These are phyloP conservation scores for Neurospora sp. DNA, from an alignment of 2,329 filamentous ascomycete genomes.

Conservation along the genomic window DNA sequence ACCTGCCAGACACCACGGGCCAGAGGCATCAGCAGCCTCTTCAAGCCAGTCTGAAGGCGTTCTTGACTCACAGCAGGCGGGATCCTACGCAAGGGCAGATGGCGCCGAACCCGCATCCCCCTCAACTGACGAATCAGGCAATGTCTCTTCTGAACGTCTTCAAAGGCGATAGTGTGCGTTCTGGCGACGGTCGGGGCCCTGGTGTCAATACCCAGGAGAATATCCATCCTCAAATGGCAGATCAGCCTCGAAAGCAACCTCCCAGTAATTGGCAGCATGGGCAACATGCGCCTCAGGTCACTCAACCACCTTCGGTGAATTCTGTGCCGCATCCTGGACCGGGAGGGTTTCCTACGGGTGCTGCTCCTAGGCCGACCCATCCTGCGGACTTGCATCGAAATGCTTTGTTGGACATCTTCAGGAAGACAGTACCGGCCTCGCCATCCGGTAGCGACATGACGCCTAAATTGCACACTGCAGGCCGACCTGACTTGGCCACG, in stretches of 20 bases:
- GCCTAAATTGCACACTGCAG: slow-evolving; percentile 6
- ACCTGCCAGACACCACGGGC: slow-evolving; percentile 16
- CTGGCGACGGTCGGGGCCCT: slow-evolving; percentile 7
- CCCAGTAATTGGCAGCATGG: slow-evolving; percentile 5
- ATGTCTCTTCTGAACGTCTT: slow-evolving; percentile 31
- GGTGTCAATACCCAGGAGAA: slow-evolving; percentile 6
- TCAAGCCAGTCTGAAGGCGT: slow-evolving; percentile 12
- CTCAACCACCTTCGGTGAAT: slow-evolving; percentile 3
- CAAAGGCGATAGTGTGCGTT: slow-evolving; percentile 21
- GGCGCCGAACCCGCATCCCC: slow-evolving; percentile 4
- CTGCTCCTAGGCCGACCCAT: slow-evolving; percentile 9
- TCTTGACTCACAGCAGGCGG: slow-evolving; percentile 21
- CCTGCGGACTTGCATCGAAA: slow-evolving; percentile 34
- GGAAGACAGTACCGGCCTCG: slow-evolving; percentile 26
- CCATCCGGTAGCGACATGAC: slow-evolving; percentile 17
- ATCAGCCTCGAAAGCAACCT: slow-evolving; percentile 7
- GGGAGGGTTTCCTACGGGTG: neutral
- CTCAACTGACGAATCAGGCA: slow-evolving; percentile 24
- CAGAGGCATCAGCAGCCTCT: slow-evolving; percentile 7
- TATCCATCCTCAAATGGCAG: neutral
- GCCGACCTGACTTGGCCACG: slow-evolving; percentile 8
- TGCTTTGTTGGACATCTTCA: slow-evolving; percentile 45
- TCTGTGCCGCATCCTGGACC: slow-evolving; percentile 4
- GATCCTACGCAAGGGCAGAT: slow-evolving; percentile 4
- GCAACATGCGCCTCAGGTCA: slow-evolving; percentile 8